Evolutionary conservation across 164 flowering plant species (phyloP).

Genomic region (Protea cynaroides): DNA sequence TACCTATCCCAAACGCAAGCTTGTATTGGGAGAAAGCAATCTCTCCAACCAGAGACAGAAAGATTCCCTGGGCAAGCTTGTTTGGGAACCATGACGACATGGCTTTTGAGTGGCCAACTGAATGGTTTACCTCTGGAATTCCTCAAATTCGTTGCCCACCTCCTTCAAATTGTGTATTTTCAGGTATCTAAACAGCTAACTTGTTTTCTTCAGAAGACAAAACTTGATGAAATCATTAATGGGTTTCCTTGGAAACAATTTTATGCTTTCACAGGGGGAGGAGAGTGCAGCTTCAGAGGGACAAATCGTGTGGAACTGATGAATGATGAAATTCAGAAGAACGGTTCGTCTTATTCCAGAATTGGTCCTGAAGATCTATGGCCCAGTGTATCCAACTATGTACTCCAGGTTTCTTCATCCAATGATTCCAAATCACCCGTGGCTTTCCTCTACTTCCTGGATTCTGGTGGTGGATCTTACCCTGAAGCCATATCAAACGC

Average conservation of each 20-base stretch:
- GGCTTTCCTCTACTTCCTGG: conserved; percentile 66
- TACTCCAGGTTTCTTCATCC: conserved; percentile 46
- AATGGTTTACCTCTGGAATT: conserved; percentile 78
- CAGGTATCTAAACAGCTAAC: too few species aligned
- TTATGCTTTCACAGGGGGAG: conserved; percentile 26
- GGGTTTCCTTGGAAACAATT: neutral
- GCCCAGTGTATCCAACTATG: conserved; percentile 92
- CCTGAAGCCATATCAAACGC: conserved; percentile 77
- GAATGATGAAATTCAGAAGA: conserved; percentile 42
- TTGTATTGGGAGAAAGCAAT: conserved; percentile 79
- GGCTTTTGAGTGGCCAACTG: conserved; percentile 73
- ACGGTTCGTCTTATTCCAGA: conserved; percentile 39
- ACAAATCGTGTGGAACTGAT: conserved; percentile 60
- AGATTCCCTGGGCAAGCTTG: conserved; percentile 72
- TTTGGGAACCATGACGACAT: conserved; percentile 95
- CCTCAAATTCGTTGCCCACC: conserved; percentile 53
- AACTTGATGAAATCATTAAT: neutral
- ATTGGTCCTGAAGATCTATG: conserved; percentile 64
- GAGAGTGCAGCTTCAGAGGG: conserved; percentile 56
- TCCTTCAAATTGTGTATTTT: conserved; percentile 24
- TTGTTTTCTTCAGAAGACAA: too few species aligned
- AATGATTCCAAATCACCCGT: conserved; percentile 28
- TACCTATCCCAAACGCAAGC: conserved; percentile 66
- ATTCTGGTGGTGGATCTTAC: conserved; percentile 93
- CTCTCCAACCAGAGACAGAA: conserved; percentile 55